Conservation (phyloP, 495 filamentous ascomycete species). For the Neurospora sp. region DNA sequence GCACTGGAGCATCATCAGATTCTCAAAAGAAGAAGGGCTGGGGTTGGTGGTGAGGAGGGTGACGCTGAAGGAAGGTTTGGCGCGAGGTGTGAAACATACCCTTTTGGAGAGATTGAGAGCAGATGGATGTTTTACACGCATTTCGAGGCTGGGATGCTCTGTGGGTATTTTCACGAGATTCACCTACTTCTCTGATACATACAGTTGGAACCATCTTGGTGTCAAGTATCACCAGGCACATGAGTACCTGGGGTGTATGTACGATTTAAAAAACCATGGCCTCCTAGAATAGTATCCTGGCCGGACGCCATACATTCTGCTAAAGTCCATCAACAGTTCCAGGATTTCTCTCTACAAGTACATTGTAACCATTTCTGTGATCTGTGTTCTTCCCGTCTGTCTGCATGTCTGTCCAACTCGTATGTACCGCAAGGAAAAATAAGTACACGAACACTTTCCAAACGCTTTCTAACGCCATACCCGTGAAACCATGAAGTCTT, state of each 20-base stretch:
- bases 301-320: neutral
- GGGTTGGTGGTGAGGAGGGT: neutral
- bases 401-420: neutral
- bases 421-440: neutral
- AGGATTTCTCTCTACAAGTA: neutral
- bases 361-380: neutral
- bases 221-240: neutral
- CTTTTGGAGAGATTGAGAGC: neutral
- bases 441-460: neutral
- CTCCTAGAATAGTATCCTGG: neutral
- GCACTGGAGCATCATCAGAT: neutral
- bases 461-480: neutral
- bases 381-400: neutral
- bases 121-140: neutral
- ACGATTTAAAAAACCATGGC: neutral
- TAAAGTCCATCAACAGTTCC: neutral
- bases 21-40: constrained; percentile 1
- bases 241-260: neutral
- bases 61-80: neutral
- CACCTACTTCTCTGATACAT: neutral
- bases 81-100: neutral
- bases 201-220: neutral
- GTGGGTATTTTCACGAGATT: neutral
- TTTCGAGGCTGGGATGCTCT: neutral
- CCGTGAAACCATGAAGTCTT: neutral